Evolutionary conservation across 2,329 filamentous ascomycete genomes (phyloP), one percentile per base, ranked within the genome.

Genomic region (Fusarium sp.): DNA sequence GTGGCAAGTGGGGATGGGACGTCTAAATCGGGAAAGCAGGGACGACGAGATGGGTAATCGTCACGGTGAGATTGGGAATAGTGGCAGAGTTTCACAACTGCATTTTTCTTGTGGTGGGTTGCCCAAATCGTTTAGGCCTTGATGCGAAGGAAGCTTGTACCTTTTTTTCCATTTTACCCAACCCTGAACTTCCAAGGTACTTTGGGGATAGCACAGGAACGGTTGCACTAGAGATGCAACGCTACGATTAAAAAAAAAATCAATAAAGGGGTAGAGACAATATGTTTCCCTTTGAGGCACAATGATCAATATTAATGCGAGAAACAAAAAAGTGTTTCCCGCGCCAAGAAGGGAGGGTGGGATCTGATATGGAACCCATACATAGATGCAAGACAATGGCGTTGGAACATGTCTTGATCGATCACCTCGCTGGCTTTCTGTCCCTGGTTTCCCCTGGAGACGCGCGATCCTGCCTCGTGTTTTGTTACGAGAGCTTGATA

Each of bases 391-490:
- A 71, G 64, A 74, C 69, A 70, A 56, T 33, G 57, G 57, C 40
- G 57, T 33, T 62, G 62, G 69, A 55, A 64, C 67, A 70, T 72
- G 56, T 72, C 66, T 70, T 64, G 66, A 49, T 31, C 35, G 12
- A 51, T 49, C 40, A 42, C 27, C 9, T 36, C 36, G 49, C 20
- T 31, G 59, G 51, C 17, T 33, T 51, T 49, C 16, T 51, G 53
- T 57, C 64, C 38, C 61, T 69, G 58, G 49, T 72, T 38, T 62
- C 61, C 64, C 59, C 44, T 67, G 42, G 70, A 66, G 58, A 75
- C 72, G 38, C 68, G 69, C 68, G 69, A 72, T 72, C 58, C 64
- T 69, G 53, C 49, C 36, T 20, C n/a, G 31, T 38, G 40, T 59
- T 49, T 49, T 27, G 17, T 72, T 66, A 51, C 11, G 46, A 29